These are phyloP conservation scores for Scytalidium lignicola DNA, from an alignment of 2,329 filamentous ascomycete species.

Conservation along the genomic window DNA sequence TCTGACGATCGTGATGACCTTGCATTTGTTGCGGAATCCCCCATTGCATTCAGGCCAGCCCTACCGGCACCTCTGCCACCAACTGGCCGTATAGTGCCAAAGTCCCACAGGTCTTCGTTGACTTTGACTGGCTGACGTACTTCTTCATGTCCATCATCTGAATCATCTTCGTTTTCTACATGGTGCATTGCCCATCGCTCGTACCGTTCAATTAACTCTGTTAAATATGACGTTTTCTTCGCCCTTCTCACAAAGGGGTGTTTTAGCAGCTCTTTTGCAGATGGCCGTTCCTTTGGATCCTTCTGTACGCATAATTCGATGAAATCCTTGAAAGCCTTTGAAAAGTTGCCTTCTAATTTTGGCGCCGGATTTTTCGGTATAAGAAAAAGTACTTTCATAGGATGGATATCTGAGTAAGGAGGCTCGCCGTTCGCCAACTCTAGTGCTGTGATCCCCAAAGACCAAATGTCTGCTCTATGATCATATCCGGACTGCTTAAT, in stretches of 20 bases:
- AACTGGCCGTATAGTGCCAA: conserved; percentile 87
- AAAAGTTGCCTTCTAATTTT: conserved; percentile 73
- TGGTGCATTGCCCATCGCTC: conserved; percentile 81
- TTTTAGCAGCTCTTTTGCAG: conserved; percentile 78
- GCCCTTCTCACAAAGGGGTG: conserved; percentile 87
- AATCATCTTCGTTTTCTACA: conserved; percentile 66
- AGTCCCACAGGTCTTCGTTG: conserved; percentile 94
- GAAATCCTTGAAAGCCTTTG: conserved; percentile 79
- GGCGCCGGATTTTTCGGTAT: conserved; percentile 94
- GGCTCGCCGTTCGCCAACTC: conserved; percentile 90
- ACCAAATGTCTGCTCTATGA: conserved; percentile 98
- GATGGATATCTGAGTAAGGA: conserved; percentile 92
- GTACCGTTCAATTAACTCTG: conserved; percentile 88
- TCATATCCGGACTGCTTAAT: conserved; percentile 98
- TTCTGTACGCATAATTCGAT: conserved; percentile 79
- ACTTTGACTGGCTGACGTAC: conserved; percentile 40
- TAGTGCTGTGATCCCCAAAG: conserved; percentile 86
- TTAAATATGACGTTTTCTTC: conserved; percentile 94
- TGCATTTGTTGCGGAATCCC: conserved; percentile 75
- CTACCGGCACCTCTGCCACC: conserved; percentile 57
- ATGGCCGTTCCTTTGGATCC: conserved; percentile 83
- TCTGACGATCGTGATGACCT: conserved; percentile 53
- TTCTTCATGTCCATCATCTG: conserved; percentile 45
- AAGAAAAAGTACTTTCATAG: conserved; percentile 96
- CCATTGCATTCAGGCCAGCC: conserved; percentile 66